Evolutionary conservation across 306 rosid species (phyloP), one percentile per base, ranked within the genome.

Genomic region (Rosa rugosa): DNA sequence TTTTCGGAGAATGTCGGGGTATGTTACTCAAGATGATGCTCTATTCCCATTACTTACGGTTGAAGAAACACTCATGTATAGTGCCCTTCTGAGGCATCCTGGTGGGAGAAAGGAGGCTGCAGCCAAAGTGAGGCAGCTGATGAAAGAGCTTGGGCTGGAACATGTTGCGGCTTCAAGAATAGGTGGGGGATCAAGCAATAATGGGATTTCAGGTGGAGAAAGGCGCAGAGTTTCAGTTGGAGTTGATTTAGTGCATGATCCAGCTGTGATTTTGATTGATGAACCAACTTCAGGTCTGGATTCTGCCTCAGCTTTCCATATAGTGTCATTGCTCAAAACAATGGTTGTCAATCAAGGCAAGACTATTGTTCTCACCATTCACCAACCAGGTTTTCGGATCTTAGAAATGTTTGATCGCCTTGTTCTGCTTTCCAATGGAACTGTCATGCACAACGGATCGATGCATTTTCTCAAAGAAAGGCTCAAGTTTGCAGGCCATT

Each of bases 201-300:
- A 56, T 25, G 96, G 93, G 17, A 88, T 93, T 80, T 93, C 98
- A 0, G 98, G 99, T 3, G 99, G 99, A 0, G 99, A 94, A 79
- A 89, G 88, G 85, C 90, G 99, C 11, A 82, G 99, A 71, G 99
- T 94, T 82, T 94, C 97, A 12, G 92, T 94, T 65, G 99, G 97
- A 74, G 97, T 92, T 53, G 99, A 91, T 82, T 82, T 94, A 64
- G 97, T 94, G 79, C 99, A 94, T 80, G 95, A 92, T 71, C 99
- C 99, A 59, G 92, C 87, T 41, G 91, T 92, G 82, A 79, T 94
- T 73, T 80, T 94, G 86, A 92, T 94, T 59, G 99, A 94, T 73
- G 99, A 94, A 78, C 97, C 99, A 76, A 94, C 99, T 80, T 94
- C 99, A 62, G 99, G 99, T 6, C 79, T 94, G 92, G 99, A 94